phyloP scores from a whole-genome alignment of 164 flowering plant genomes.

The Pachysandra terminalis region DNA sequence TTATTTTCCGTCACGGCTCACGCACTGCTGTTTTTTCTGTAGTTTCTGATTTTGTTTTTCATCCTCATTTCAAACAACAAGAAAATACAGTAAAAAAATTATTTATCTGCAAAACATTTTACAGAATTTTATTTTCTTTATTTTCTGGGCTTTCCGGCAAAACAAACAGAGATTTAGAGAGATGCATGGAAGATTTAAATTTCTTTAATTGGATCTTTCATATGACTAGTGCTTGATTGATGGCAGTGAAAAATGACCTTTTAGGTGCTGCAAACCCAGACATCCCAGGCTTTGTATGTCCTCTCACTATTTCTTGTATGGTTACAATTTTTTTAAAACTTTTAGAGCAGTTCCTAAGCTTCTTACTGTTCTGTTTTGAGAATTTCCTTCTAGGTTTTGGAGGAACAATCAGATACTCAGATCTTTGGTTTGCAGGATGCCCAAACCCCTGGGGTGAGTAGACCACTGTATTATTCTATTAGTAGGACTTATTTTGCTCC shows the following conservation, averaged over 20 bases:
- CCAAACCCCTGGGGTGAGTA: constrained; percentile 73
- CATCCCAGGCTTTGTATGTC: constrained; percentile 56
- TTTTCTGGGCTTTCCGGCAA: too few relatives aligned
- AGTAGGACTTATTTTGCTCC: neutral
- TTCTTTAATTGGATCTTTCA: neutral
- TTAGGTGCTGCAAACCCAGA: constrained; percentile 43
- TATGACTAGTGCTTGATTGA: constrained; percentile 1
- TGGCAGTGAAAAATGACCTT: constrained; percentile 40
- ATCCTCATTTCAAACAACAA: too few relatives aligned
- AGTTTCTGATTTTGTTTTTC: too few relatives aligned
- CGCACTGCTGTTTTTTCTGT: too few relatives aligned
- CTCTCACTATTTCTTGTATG: neutral
- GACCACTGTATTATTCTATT: neutral
- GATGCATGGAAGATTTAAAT: neutral
- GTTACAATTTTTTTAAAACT: neutral
- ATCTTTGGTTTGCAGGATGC: constrained; percentile 46
- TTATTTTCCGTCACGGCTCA: too few relatives aligned
- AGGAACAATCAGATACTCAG: constrained; percentile 51
- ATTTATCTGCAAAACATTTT: too few relatives aligned
- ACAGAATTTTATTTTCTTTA: too few relatives aligned
- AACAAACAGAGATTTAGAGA: neutral
- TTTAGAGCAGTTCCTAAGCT: neutral
- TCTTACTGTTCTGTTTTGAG: neutral
- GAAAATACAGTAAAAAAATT: too few relatives aligned
- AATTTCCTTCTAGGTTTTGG: constrained; percentile 35